A percentile compares a stretch with the other conserved stretches of the same genome.
phyloP scores from a whole-genome alignment of 495 filamentous ascomycete species.

The Tuber melanosporum region DNA sequence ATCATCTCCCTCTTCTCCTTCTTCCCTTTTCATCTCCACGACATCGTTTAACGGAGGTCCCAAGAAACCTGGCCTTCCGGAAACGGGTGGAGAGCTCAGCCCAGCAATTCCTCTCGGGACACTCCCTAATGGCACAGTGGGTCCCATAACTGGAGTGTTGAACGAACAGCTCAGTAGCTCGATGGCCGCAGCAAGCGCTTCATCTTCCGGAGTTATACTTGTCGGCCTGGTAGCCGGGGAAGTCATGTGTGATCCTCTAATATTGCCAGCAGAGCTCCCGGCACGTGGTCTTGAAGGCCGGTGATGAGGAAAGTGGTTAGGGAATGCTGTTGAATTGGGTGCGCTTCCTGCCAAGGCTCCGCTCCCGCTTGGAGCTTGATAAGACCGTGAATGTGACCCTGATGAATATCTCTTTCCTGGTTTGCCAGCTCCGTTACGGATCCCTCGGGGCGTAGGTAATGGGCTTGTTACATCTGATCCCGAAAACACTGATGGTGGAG shows the following conservation, averaged over 20 bases:
- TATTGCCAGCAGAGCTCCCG: slow-evolving; percentile 45
- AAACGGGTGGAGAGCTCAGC: slow-evolving; percentile 47
- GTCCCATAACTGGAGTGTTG: slow-evolving; percentile 61
- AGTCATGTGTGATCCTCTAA: slow-evolving; percentile 28
- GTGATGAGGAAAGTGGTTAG: slow-evolving; percentile 32
- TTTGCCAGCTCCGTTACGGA: slow-evolving; percentile 37
- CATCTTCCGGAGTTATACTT: slow-evolving; percentile 56
- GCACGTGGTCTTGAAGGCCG: slow-evolving; percentile 45
- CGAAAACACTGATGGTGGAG: slow-evolving; percentile 52
- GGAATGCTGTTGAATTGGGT: slow-evolving; percentile 36
- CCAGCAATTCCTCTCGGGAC: slow-evolving; percentile 51
- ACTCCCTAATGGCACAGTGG: slow-evolving; percentile 60
- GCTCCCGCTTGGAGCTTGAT: slow-evolving; percentile 20
- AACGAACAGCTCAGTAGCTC: slow-evolving; percentile 86
- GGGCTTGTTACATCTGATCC: slow-evolving; percentile 33
- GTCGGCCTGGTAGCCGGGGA: slow-evolving; percentile 28
- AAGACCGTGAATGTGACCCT: slow-evolving; percentile 37
- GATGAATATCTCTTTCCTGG: slow-evolving; percentile 37
- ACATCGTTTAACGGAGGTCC: slow-evolving; percentile 39
- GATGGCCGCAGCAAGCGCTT: slow-evolving; percentile 77
- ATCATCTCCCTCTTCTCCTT: slow-evolving; percentile 40
- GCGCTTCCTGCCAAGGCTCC: slow-evolving; percentile 40
- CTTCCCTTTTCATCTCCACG: slow-evolving; percentile 33
- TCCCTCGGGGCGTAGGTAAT: slow-evolving; percentile 37
- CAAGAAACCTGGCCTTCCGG: slow-evolving; percentile 36